These are phyloP conservation scores for Blastobotrys serpentis DNA, from an alignment of 1,139 yeast species.

Conservation along the genomic window DNA sequence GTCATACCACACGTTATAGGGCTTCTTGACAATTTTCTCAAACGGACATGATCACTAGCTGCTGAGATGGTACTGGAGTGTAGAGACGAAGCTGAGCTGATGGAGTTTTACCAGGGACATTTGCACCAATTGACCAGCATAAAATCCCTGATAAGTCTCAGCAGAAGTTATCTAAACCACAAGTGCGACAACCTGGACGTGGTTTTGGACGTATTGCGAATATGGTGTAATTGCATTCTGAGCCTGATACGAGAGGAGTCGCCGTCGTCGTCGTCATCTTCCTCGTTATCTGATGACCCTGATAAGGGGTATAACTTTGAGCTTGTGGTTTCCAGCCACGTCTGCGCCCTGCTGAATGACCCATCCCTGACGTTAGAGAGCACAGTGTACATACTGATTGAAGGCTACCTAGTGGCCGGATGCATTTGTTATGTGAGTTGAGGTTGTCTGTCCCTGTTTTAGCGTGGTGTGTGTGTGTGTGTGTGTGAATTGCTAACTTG, in stretches of 20 bases:
- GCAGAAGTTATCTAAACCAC: constrained; percentile 17
- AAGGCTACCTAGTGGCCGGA: constrained; percentile 32
- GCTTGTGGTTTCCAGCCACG: constrained; percentile 11
- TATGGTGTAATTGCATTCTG: constrained; percentile 19
- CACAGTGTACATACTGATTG: constrained; percentile 20
- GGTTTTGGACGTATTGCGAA: constrained; percentile 18
- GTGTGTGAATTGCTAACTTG: too few relatives aligned
- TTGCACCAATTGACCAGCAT: constrained; percentile 15
- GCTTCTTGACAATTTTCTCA: too few relatives aligned
- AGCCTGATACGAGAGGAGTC: constrained; percentile 2
- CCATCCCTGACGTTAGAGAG: constrained; percentile 5
- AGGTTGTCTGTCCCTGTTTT: too few relatives aligned
- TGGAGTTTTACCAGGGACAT: constrained; percentile 13
- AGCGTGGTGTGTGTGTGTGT: too few relatives aligned
- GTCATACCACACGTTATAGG: too few relatives aligned
- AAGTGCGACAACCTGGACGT: constrained; percentile 16
- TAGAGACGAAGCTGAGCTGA: constrained; percentile 11
- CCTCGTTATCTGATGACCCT: constrained; percentile 4
- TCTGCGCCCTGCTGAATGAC: constrained; percentile 12
- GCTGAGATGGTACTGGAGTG: constrained; percentile 4
- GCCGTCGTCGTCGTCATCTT: constrained; percentile 2
- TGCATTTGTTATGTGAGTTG: constrained; percentile 31
- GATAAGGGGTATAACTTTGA: constrained; percentile 10
- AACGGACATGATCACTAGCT: background rate
- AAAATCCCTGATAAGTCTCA: constrained; percentile 17